Percentiles rank a stretch among this genome's conserved stretches.
Evolutionary conservation across 768 basidiomycete species (phyloP).

Genomic region (Calocera cornea): DNA sequence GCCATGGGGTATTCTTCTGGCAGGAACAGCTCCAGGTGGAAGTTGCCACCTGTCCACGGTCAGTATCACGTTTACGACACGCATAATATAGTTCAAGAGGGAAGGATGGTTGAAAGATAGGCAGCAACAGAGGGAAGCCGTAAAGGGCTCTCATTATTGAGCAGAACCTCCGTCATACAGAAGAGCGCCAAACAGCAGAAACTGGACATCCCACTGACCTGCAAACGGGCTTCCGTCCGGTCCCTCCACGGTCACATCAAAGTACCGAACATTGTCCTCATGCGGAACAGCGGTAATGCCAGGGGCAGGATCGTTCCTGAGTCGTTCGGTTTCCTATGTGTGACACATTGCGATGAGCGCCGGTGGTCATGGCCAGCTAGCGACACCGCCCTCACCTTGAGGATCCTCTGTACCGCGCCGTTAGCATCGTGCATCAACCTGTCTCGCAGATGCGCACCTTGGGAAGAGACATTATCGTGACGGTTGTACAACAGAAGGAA

Average conservation of each 20-base stretch:
- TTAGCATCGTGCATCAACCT: background rate
- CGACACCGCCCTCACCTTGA: background rate
- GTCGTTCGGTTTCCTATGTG: slow-evolving; percentile 84
- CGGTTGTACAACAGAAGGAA: background rate
- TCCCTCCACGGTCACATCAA: slow-evolving; percentile 93
- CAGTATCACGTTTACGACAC: background rate
- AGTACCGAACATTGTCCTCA: slow-evolving; percentile 95
- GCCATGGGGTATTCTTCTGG: slow-evolving; percentile 99
- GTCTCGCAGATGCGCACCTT: background rate
- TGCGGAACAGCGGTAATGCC: slow-evolving; percentile 93
- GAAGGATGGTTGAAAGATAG: background rate
- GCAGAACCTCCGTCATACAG: background rate
- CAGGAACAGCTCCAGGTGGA: slow-evolving; percentile 92
- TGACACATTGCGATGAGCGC: background rate
- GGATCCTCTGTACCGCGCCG: background rate
- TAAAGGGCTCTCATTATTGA: background rate
- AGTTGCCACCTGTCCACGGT: slow-evolving; percentile 56
- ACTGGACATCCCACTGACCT: slow-evolving; percentile 37
- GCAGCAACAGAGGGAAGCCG: background rate
- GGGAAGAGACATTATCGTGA: slow-evolving; percentile 1
- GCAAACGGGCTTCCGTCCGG: slow-evolving; percentile 89
- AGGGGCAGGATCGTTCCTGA: slow-evolving; percentile 91
- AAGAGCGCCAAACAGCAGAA: background rate
- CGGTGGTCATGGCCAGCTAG: background rate
- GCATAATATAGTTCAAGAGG: background rate